phyloP scores from a whole-genome alignment of 139 green algal species.

The Pedinophyceae sp. region DNA sequence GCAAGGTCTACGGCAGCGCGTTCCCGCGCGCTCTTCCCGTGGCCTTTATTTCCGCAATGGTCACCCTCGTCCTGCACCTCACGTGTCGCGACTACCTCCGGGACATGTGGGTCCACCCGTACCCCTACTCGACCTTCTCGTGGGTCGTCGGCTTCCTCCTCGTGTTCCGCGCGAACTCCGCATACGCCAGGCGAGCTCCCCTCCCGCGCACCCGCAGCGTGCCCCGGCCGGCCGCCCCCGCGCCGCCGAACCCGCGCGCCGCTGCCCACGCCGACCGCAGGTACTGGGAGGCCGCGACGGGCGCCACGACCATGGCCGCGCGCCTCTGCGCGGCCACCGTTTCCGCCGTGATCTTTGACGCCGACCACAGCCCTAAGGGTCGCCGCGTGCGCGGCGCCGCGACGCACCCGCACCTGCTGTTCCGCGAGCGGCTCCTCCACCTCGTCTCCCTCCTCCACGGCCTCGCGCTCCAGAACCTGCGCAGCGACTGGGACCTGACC shows the following conservation, averaged over 20 bases:
- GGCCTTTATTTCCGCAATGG: conserved; percentile 3
- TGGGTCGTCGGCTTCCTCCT: conserved; percentile 21
- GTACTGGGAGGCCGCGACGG: not conserved
- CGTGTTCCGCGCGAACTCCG: conserved; percentile 15
- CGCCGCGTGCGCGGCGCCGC: not conserved
- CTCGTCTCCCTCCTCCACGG: conserved; percentile 25
- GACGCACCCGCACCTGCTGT: conserved; percentile 10
- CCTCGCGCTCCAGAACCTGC: conserved; percentile 25
- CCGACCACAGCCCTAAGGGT: not conserved
- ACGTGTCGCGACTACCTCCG: not conserved
- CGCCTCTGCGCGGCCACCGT: no score
- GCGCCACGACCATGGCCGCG: no score
- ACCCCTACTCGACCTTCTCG: conserved; percentile 12
- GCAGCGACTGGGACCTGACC: conserved; percentile 23
- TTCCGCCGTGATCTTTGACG: conserved; percentile 18
- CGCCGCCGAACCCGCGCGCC: not conserved
- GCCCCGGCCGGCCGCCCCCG: conserved; percentile 1
- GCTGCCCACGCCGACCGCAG: conserved; percentile 3
- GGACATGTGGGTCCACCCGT: conserved; percentile 2
- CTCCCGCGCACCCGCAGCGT: conserved; percentile 4
- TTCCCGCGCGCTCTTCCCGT: conserved; percentile 13
- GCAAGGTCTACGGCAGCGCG: conserved; percentile 19
- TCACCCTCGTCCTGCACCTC: conserved; percentile 12
- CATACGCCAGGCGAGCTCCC: conserved; percentile 11
- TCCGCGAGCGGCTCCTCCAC: conserved; percentile 12